Evolutionary conservation across 192 early-diverging fungal genomes (phyloP).

Genomic region (Umbelopsis isabellina): DNA sequence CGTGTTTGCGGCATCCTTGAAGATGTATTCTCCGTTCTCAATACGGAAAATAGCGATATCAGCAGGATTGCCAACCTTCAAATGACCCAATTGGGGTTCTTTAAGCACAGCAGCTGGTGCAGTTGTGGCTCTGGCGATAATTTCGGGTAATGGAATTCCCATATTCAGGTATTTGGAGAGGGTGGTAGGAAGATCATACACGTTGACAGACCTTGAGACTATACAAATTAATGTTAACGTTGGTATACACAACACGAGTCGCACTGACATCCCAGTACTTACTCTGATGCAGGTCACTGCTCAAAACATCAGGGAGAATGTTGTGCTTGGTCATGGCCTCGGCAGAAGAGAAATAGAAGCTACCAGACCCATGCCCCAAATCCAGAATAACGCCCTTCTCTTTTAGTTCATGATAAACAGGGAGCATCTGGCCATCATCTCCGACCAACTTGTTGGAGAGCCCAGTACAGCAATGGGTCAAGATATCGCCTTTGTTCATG

Average conservation of each 20-base stretch:
- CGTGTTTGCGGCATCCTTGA: conserved; percentile 22
- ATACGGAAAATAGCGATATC: conserved; percentile 32
- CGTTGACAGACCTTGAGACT: conserved; percentile 21
- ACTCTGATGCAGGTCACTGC: conserved; percentile 34
- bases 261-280: background rate
- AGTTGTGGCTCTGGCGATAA: conserved; percentile 25
- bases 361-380: conserved; percentile 32
- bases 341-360: conserved; percentile 30
- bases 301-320: conserved; percentile 31
- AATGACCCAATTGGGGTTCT: conserved; percentile 21
- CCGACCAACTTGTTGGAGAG: conserved; percentile 30
- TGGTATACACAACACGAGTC: background rate
- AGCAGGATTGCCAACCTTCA: conserved; percentile 29
- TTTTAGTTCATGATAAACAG: conserved; percentile 13
- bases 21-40: conserved; percentile 16
- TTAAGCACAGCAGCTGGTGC: conserved; percentile 28
- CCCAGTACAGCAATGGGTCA: conserved; percentile 35
- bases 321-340: conserved; percentile 16
- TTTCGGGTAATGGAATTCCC: conserved; percentile 20
- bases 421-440: conserved; percentile 17
- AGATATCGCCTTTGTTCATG: conserved; percentile 30
- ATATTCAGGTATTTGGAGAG: conserved; percentile 30
- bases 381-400: conserved; percentile 34
- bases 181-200: conserved; percentile 33
- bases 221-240: background rate